Conservation (phyloP, 2,329 filamentous ascomycete species). For the Aspergillus vadensis region DNA sequence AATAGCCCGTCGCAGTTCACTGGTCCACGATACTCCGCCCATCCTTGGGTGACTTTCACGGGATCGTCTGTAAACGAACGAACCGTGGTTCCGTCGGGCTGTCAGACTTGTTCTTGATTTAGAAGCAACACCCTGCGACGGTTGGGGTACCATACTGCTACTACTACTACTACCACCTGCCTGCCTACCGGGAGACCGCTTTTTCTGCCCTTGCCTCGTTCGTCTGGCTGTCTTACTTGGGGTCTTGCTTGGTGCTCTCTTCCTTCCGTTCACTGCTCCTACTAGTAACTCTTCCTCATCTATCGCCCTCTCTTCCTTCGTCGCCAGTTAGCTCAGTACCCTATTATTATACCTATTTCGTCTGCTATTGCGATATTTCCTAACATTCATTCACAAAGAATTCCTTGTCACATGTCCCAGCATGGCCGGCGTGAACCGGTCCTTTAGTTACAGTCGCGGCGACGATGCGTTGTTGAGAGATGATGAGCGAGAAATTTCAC, state of each 20-base stretch:
- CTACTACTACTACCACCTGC: no score
- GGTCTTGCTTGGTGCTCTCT: neutral
- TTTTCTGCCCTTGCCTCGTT: constrained; percentile 2
- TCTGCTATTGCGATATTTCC: neutral
- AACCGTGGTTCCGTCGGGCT: constrained; percentile 1
- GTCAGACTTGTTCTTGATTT: constrained; percentile 4
- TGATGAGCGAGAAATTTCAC: neutral
- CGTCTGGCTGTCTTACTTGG: constrained; percentile 4
- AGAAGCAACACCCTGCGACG: neutral
- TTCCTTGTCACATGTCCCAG: constrained; percentile 1
- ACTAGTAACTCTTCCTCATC: neutral
- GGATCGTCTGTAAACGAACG: neutral
- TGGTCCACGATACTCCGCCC: neutral
- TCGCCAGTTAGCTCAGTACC: neutral
- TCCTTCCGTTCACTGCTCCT: neutral
- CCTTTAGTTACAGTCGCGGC: constrained; percentile 26
- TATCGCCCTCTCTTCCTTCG: neutral
- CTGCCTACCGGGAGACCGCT: neutral
- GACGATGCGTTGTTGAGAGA: constrained; percentile 17
- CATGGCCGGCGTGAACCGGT: constrained; percentile 25
- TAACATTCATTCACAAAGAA: neutral
- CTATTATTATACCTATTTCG: neutral
- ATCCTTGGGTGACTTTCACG: neutral
- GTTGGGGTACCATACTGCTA: neutral
- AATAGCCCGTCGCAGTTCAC: neutral